Evolutionary conservation across 306 rosid species (phyloP).

Genomic region (Phaseolus lunatus): DNA sequence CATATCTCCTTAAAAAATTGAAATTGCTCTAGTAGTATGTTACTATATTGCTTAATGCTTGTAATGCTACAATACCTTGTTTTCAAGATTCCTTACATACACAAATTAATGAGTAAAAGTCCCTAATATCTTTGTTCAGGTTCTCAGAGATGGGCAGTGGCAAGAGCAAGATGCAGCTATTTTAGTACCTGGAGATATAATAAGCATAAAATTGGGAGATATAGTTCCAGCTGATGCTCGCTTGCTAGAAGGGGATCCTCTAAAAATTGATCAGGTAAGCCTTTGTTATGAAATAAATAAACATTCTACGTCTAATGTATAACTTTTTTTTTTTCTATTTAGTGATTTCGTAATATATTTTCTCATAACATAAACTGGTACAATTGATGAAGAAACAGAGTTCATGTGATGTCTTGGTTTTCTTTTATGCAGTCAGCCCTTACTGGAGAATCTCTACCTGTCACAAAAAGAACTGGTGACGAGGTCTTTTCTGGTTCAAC

Average conservation of each 20-base stretch:
- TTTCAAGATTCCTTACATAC: constrained; percentile 20
- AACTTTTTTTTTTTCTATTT: constrained; percentile 1
- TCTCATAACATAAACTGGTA: constrained; percentile 26
- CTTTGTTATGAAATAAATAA: constrained; percentile 16
- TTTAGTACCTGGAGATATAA: constrained; percentile 87
- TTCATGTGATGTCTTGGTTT: constrained; percentile 38
- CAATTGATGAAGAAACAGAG: constrained; percentile 30
- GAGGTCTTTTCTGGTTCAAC: constrained; percentile 86
- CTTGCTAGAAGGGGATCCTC: constrained; percentile 84
- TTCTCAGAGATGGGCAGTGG: constrained; percentile 87
- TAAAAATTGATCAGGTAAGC: constrained; percentile 88
- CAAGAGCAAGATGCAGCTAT: constrained; percentile 82
- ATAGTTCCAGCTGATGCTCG: constrained; percentile 95
- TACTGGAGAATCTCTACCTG: constrained; percentile 89
- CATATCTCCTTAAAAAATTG: constrained; percentile 14
- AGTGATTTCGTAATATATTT: neutral
- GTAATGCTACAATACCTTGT: constrained; percentile 18
- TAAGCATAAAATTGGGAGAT: constrained; percentile 89
- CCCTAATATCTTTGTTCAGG: constrained; percentile 55
- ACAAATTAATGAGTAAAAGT: neutral
- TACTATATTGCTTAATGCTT: neutral
- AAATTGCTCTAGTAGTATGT: neutral
- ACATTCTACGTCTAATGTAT: neutral
- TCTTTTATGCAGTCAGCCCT: constrained; percentile 80
- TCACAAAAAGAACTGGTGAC: constrained; percentile 80